phyloP scores from a whole-genome alignment of 768 basidiomycete genomes.

The Hortiboletus campestris region DNA sequence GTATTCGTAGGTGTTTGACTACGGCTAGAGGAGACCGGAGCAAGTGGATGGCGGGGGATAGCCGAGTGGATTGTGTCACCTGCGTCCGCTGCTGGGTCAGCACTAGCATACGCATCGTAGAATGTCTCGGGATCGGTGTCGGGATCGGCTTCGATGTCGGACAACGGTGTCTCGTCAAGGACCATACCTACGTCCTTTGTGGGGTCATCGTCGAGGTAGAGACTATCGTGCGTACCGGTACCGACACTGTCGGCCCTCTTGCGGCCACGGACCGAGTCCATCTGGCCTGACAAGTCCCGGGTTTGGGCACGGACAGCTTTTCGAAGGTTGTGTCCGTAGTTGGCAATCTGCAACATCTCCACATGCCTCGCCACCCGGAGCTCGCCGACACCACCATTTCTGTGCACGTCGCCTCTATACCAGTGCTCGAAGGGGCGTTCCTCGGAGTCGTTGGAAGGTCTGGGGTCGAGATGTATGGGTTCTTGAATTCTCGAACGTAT shows the following conservation, averaged over 20 bases:
- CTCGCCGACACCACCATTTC: conserved; percentile 89
- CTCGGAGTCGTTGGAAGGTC: conserved; percentile 71
- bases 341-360: conserved; percentile 88
- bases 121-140: conserved; percentile 41
- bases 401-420: conserved; percentile 84
- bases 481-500: conserved; percentile 37
- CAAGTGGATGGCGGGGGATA: conserved; percentile 17
- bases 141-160: conserved; percentile 65
- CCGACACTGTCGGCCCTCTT: conserved; percentile 69
- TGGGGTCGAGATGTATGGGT: conserved; percentile 33
- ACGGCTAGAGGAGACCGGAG: conserved; percentile 29
- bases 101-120: conserved; percentile 35
- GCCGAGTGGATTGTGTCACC: conserved; percentile 22
- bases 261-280: conserved; percentile 36
- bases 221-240: conserved; percentile 55
- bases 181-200: conserved; percentile 50
- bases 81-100: conserved; percentile 15
- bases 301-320: conserved; percentile 25
- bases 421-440: conserved; percentile 86
- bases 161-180: conserved; percentile 71
- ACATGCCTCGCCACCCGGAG: conserved; percentile 67
- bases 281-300: conserved; percentile 22
- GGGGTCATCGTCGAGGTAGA: conserved; percentile 65
- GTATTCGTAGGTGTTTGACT: conserved; percentile 45
- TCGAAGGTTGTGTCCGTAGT: conserved; percentile 67